Conservation (phyloP, 2,329 filamentous ascomycete species). For the Sporothrix brasiliensis region DNA sequence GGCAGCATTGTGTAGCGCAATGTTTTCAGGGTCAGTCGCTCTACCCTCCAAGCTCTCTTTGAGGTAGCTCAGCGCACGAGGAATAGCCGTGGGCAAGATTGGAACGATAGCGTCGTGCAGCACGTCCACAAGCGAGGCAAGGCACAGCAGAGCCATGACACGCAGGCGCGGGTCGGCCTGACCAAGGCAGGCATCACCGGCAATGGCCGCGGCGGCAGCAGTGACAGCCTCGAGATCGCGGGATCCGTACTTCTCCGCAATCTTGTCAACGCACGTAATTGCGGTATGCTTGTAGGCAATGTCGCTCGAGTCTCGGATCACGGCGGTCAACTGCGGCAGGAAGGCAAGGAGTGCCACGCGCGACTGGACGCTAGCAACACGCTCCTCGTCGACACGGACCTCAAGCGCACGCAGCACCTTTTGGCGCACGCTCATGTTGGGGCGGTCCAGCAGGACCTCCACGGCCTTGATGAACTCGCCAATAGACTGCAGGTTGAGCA, state of each 20-base stretch:
- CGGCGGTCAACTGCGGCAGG: constrained; percentile 73
- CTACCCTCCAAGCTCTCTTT: constrained; percentile 60
- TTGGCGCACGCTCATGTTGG: constrained; percentile 73
- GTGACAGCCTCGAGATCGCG: constrained; percentile 79
- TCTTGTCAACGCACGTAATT: constrained; percentile 87
- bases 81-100: constrained; percentile 74
- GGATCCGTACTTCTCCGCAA: constrained; percentile 93
- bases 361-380: constrained; percentile 67
- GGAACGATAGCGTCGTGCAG: constrained; percentile 84
- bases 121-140: constrained; percentile 87
- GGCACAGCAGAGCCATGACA: constrained; percentile 82
- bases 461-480: constrained; percentile 87
- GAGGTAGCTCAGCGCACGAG: constrained; percentile 72
- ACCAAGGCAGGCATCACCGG: constrained; percentile 74
- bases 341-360: constrained; percentile 75
- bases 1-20: constrained; percentile 75
- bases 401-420: constrained; percentile 83
- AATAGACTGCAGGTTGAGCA: constrained; percentile 84
- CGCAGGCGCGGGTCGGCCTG: constrained; percentile 72
- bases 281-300: constrained; percentile 80
- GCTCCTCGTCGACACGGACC: constrained; percentile 73
- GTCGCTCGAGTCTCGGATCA: constrained; percentile 73
- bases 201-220: constrained; percentile 74
- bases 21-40: constrained; percentile 43
- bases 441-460: constrained; percentile 75